Conservation (phyloP, 805 yeast species). For the Saccharomycopsis guyanensis region DNA sequence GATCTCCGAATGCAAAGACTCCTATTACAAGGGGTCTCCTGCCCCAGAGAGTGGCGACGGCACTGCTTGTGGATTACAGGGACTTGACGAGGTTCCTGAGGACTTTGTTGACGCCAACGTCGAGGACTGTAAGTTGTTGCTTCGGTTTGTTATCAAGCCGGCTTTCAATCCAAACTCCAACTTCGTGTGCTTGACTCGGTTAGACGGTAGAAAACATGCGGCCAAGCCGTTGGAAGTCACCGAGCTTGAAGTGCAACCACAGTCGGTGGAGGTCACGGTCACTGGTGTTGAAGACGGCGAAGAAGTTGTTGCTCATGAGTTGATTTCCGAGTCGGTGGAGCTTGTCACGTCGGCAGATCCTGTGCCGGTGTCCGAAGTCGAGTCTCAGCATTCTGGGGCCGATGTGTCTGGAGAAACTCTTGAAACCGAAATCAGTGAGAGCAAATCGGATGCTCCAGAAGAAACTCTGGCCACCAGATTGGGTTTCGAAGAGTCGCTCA, state of each 20-base stretch:
- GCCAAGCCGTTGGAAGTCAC: background rate
- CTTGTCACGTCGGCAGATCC: background rate
- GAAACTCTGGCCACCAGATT: too few species aligned
- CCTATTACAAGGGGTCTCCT: background rate
- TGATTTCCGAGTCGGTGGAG: too few species aligned
- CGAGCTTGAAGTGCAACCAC: background rate
- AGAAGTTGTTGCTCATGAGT: too few species aligned
- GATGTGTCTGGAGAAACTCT: background rate
- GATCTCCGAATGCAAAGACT: slow-evolving; percentile 6
- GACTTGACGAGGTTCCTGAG: background rate
- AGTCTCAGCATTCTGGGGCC: too few species aligned
- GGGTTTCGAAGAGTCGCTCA: background rate
- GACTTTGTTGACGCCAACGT: slow-evolving; percentile 12
- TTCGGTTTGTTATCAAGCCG: slow-evolving; percentile 13
- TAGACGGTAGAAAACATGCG: background rate
- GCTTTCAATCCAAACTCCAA: background rate
- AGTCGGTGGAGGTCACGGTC: slow-evolving; percentile 47
- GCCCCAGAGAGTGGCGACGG: background rate
- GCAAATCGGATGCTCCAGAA: too few species aligned
- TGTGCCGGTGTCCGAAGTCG: too few species aligned
- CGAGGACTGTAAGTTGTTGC: slow-evolving; percentile 7
- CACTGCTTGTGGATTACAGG: slow-evolving; percentile 2
- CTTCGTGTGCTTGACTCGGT: slow-evolving; percentile 10
- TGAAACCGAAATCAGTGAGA: background rate
- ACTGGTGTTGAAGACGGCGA: slow-evolving; percentile 69